Base-by-base conservation (phyloP, 768 basidiomycete genomes). In the Podaxis sp. region DNA sequence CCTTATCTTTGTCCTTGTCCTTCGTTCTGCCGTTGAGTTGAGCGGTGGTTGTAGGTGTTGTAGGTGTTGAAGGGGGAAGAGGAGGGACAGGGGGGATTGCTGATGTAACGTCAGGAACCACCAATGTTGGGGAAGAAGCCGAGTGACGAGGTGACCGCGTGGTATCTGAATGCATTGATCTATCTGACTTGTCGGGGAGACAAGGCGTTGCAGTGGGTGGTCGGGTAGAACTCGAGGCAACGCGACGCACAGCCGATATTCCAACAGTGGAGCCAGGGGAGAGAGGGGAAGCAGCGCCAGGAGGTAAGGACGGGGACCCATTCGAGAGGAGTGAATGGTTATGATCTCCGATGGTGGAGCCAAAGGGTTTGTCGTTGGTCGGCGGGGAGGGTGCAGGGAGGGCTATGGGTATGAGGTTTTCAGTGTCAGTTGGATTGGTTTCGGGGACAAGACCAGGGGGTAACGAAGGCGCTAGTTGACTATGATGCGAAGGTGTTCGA, bases 1-100 rank as follows among this genome's bases (percentile, higher is more conserved):
- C 73, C 66, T 77, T 78, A 61, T 69, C 69, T 60, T 71, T 72
- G 23, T 79, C 66, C 67, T 76, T 67, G 67, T 79, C 65, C 68
- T 71, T 67, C 3, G 65, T 60, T 53, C 71, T 70, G 67, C 74
- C 76, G 67, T 76, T 76, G 62, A 68, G 62, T 35, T 63, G 64
- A 37, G 68, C 55, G 46, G 61, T 53, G 27, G 62, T 28, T 50
- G 55, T 51, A 18, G 68, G 59, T 10, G 64, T 54, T 36, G 65
- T 46, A 23, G 65, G 55, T 11, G 66, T 63, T 54, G 72, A 58
- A 53, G 72, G 63, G 32, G 73, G 71, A 6, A 65, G 61, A 27
- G 68, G 67, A 5, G 68, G 65, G 1, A 65, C 60, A 6, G 59
- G 40, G 37, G 61, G 60, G 21, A 55, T 60, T 10, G 55, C 28